These are phyloP conservation scores for Sugiyamaella smithiae DNA, from an alignment of 805 yeast genomes.

Conservation along the genomic window DNA sequence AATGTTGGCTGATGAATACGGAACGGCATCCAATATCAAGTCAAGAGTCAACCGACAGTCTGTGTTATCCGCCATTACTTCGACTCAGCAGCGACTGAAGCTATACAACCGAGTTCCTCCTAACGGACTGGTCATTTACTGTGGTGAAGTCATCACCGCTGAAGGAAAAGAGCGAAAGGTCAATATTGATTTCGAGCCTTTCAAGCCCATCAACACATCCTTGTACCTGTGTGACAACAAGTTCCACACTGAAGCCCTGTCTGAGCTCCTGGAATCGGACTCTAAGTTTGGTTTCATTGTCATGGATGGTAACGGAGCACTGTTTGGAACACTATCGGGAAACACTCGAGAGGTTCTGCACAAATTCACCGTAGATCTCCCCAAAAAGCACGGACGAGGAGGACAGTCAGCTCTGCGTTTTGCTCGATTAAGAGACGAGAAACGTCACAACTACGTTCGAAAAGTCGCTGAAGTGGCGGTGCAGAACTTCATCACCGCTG, in stretches of 20 bases:
- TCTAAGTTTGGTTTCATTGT: constrained; percentile 96
- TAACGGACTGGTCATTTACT: constrained; percentile 92
- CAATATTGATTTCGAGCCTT: constrained; percentile 96
- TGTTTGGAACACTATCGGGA: constrained; percentile 93
- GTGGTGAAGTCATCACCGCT: constrained; percentile 97
- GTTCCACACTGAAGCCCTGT: constrained; percentile 95
- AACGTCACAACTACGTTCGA: constrained; percentile 97
- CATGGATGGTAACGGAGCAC: constrained; percentile 99
- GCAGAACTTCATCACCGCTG: constrained; percentile 91
- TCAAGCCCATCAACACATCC: constrained; percentile 98
- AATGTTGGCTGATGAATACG: constrained; percentile 96
- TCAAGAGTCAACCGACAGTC: constrained; percentile 96
- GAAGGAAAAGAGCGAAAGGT: constrained; percentile 98
- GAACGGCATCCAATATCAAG: constrained; percentile 97
- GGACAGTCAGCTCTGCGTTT: constrained; percentile 99
- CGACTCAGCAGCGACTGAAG: constrained; percentile 95
- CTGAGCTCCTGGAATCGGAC: constrained; percentile 91
- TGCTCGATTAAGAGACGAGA: constrained; percentile 97
- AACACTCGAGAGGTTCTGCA: constrained; percentile 95
- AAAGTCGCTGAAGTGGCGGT: constrained; percentile 98
- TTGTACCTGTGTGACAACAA: constrained; percentile 94
- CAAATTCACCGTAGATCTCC: constrained; percentile 94
- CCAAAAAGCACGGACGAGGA: constrained; percentile 99
- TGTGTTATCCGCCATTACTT: constrained; percentile 93
- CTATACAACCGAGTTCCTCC: constrained; percentile 85